Percentiles rank a stretch among this genome's conserved stretches.
These are phyloP conservation scores for Pythium rhizo-oryzae DNA, from an alignment of 352 stramenopile species.

Conservation along the genomic window DNA sequence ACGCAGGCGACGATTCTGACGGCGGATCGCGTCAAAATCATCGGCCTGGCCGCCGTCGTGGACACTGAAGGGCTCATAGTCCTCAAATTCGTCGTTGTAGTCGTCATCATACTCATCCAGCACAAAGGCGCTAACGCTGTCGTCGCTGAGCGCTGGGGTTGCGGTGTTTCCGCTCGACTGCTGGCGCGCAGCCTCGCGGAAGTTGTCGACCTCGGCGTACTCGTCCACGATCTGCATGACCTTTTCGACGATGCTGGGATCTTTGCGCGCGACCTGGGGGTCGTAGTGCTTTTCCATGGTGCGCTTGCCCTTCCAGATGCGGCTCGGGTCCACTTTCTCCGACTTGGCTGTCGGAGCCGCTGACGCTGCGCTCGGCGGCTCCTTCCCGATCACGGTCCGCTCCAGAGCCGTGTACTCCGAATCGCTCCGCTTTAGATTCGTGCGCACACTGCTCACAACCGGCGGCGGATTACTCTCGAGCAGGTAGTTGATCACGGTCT, in stretches of 20 bases:
- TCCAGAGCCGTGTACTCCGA: constrained; percentile 24
- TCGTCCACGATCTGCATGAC: constrained; percentile 36
- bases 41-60: constrained; percentile 32
- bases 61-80: constrained; percentile 54
- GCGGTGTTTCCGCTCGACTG: neutral
- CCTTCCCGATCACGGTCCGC: constrained; percentile 20
- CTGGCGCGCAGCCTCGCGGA: constrained; percentile 19
- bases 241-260: constrained; percentile 36
- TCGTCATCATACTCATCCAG: constrained; percentile 62
- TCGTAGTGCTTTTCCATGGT: constrained; percentile 40
- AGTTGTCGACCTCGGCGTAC: constrained; percentile 33
- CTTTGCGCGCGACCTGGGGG: constrained; percentile 33
- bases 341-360: constrained; percentile 17
- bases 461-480: constrained; percentile 38
- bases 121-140: constrained; percentile 1
- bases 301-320: constrained; percentile 44
- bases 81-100: constrained; percentile 87
- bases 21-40: constrained; percentile 39
- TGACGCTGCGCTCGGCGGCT: neutral
- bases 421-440: constrained; percentile 22
- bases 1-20: constrained; percentile 34
- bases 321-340: constrained; percentile 31
- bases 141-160: neutral
- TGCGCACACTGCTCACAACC: constrained; percentile 14
- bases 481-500: constrained; percentile 45